Evolutionary conservation across 805 yeast species (phyloP).

Genomic region (Kazachstania taianensis): DNA sequence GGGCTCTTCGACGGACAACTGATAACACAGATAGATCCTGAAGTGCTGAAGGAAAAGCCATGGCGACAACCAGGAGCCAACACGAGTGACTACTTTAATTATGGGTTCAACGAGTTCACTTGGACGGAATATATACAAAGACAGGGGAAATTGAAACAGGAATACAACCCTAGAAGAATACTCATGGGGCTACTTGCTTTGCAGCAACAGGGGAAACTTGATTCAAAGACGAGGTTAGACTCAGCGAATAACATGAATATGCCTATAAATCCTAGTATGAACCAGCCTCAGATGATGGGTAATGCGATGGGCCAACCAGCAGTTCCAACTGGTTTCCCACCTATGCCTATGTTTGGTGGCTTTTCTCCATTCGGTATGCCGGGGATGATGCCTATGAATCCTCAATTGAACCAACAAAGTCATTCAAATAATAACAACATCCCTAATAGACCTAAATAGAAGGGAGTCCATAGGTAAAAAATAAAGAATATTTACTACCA

Average conservation of each 20-base stretch:
- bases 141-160: constrained; percentile 72
- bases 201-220: constrained; percentile 29
- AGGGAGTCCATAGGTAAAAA: neutral
- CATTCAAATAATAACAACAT: constrained; percentile 6
- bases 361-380: constrained; percentile 30
- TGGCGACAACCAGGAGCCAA: constrained; percentile 99
- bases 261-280: constrained; percentile 1
- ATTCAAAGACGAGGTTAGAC: constrained; percentile 33
- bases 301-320: constrained; percentile 5
- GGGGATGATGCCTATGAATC: constrained; percentile 33
- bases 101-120: constrained; percentile 90
- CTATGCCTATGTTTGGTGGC: constrained; percentile 29
- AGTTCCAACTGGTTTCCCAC: constrained; percentile 25
- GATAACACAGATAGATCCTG: constrained; percentile 68
- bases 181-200: constrained; percentile 40
- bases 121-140: constrained; percentile 90
- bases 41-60: constrained; percentile 83
- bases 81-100: constrained; percentile 87
- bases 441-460: constrained; percentile 5
- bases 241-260: constrained; percentile 1
- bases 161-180: constrained; percentile 73
- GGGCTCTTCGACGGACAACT: constrained; percentile 63
- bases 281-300: constrained; percentile 2
- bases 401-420: constrained; percentile 6
- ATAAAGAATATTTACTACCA: neutral